phyloP scores from a whole-genome alignment of 176 grass and related monocot genomes.

The Triticum turgidum region DNA sequence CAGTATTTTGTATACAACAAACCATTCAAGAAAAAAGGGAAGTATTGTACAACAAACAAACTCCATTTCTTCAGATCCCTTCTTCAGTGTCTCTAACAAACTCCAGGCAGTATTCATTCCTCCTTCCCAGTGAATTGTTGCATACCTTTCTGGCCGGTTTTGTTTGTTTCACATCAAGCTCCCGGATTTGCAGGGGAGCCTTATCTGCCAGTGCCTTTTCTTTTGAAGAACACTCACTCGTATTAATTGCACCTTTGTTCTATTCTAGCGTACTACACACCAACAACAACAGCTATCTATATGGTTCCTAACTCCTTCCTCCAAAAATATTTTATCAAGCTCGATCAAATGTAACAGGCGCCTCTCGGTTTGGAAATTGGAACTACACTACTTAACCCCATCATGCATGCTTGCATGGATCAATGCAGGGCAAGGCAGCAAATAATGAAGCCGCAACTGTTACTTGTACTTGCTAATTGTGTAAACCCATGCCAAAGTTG shows the following conservation, averaged over 20 bases:
- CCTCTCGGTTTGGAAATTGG: constrained; percentile 3
- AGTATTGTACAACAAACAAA: neutral
- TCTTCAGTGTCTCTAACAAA: neutral
- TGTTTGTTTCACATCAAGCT: constrained; percentile 40
- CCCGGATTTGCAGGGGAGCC: constrained; percentile 27
- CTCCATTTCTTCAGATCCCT: neutral
- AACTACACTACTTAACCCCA: neutral
- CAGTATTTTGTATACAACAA: neutral
- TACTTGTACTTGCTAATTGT: neutral
- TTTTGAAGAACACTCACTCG: neutral
- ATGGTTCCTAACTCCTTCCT: neutral
- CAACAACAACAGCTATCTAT: neutral
- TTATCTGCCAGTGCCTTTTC: constrained; percentile 2
- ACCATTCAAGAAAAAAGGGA: neutral
- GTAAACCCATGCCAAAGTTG: constrained; percentile 22
- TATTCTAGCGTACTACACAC: neutral
- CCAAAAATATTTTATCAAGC: neutral
- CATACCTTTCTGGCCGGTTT: constrained; percentile 21
- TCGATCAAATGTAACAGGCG: neutral
- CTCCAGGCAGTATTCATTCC: neutral
- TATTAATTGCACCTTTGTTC: constrained; percentile 37
- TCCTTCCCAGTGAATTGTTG: constrained; percentile 28
- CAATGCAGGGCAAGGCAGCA: neutral
- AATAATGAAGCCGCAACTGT: neutral
- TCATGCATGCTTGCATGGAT: neutral